phyloP scores from a whole-genome alignment of 2,329 filamentous ascomycete genomes.

The Knoxdaviesia capensis region DNA sequence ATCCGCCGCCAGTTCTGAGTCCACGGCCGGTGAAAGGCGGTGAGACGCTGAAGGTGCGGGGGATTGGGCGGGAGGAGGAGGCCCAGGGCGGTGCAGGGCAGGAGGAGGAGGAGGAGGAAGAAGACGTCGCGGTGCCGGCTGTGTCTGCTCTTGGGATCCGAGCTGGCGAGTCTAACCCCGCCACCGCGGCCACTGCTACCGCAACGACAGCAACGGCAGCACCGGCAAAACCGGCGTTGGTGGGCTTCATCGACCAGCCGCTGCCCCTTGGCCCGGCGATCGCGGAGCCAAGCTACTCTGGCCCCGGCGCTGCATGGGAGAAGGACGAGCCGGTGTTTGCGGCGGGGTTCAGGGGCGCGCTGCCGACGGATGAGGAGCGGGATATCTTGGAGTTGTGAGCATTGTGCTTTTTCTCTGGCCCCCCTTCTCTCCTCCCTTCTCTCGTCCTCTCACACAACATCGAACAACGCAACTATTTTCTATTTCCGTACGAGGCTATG shows the following conservation, averaged over 20 bases:
- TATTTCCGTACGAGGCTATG: no score
- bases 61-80: no score
- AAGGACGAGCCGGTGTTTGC: slow-evolving; percentile 14
- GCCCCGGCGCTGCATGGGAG: slow-evolving; percentile 29
- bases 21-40: slow-evolving; percentile 22
- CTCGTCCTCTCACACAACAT: no score
- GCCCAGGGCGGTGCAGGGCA: no score
- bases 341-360: slow-evolving; percentile 14
- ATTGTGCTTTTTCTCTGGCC: background rate
- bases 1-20: slow-evolving; percentile 11
- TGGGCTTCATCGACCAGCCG: background rate
- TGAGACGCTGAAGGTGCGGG: slow-evolving; percentile 10
- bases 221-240: no score
- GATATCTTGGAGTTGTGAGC: slow-evolving; percentile 19
- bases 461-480: no score
- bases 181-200: no score
- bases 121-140: slow-evolving; percentile 7
- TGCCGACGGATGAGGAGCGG: slow-evolving; percentile 18
- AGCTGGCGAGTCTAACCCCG: background rate
- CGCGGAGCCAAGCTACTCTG: slow-evolving; percentile 24
- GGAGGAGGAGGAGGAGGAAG: no score
- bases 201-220: no score
- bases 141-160: slow-evolving; percentile 5
- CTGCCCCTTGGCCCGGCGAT: slow-evolving; percentile 9
- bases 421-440: no score